Percentiles rank a stretch among this genome's conserved stretches.
phyloP scores from a whole-genome alignment of 129 eudicot genomes.

The Scalesia atractyloides region DNA sequence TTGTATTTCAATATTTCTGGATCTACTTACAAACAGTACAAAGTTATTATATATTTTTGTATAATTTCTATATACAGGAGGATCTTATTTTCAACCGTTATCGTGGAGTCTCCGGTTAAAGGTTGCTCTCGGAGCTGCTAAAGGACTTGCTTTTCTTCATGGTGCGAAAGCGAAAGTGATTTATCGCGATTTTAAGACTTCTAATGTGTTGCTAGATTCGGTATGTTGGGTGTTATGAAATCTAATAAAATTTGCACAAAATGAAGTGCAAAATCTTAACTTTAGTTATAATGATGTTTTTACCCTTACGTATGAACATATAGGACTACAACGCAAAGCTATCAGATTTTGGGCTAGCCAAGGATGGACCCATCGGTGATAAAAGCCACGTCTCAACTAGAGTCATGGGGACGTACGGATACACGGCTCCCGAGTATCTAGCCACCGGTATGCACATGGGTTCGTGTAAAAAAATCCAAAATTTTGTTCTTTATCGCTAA shows the following conservation, averaged over 20 bases:
- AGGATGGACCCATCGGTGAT: too few species aligned
- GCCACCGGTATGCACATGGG: too few species aligned
- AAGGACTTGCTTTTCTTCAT: slow-evolving; percentile 88
- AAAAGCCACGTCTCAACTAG: too few species aligned
- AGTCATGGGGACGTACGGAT: too few species aligned
- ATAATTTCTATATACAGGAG: slow-evolving; percentile 51
- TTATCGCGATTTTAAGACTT: slow-evolving; percentile 85
- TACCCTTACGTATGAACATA: slow-evolving; percentile 4
- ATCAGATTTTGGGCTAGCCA: slow-evolving; percentile 50
- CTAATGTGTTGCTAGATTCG: slow-evolving; percentile 80
- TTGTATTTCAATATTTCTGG: too few species aligned
- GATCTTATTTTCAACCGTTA: slow-evolving; percentile 85
- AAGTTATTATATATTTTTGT: slow-evolving; percentile 13
- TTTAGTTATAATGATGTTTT: too few species aligned
- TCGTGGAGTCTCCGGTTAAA: slow-evolving; percentile 86
- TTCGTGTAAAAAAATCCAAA: too few species aligned
- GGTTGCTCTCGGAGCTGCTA: slow-evolving; percentile 31
- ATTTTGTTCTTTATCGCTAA: slow-evolving; percentile 14
- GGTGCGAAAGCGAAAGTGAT: slow-evolving; percentile 71
- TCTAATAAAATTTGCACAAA: too few species aligned
- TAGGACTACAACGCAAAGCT: slow-evolving; percentile 82
- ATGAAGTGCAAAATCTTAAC: too few species aligned
- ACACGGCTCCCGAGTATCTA: too few species aligned
- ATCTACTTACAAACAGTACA: too few species aligned
- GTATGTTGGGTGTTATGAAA: slow-evolving; percentile 12